Conservation (phyloP, 139 green algal genomes). For the Eudorina sp. region DNA sequence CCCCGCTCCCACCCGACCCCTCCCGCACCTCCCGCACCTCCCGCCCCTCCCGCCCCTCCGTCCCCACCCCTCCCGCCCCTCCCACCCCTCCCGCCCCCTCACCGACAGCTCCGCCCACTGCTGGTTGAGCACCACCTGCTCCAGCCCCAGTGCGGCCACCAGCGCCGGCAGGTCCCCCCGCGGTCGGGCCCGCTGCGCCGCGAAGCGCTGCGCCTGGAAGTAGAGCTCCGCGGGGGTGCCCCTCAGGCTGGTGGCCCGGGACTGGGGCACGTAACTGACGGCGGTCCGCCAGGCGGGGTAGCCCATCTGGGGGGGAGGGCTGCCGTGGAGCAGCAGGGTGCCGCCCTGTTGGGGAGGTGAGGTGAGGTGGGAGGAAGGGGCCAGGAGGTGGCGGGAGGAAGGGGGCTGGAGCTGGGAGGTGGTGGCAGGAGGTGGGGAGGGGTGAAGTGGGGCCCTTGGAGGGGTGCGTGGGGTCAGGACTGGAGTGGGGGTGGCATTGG, state of each 20-base stretch:
- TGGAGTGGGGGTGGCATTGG: too few species aligned
- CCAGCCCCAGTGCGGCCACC: slow-evolving; percentile 78
- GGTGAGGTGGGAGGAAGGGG: background rate
- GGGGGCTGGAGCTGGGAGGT: background rate
- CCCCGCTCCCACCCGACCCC: background rate
- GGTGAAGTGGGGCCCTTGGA: too few species aligned
- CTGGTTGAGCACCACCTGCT: slow-evolving; percentile 81
- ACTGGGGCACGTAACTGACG: slow-evolving; percentile 84
- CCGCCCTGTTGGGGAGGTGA: background rate
- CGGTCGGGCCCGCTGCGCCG: slow-evolving; percentile 56
- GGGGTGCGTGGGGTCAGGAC: too few species aligned
- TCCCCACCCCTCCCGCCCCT: background rate
- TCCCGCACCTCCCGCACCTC: background rate
- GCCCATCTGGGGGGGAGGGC: slow-evolving; percentile 56
- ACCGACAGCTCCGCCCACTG: slow-evolving; percentile 87
- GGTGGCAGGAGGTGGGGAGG: background rate
- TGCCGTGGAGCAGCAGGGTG: slow-evolving; percentile 14
- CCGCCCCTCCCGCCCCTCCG: background rate
- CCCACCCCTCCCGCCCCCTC: slow-evolving; percentile 2
- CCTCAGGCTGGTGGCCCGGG: slow-evolving; percentile 66
- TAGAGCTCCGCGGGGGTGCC: slow-evolving; percentile 86
- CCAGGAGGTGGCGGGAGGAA: background rate
- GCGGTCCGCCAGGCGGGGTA: slow-evolving; percentile 58
- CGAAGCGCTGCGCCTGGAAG: slow-evolving; percentile 73
- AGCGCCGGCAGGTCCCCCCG: slow-evolving; percentile 81